phyloP scores from a whole-genome alignment of 1,284 basidiomycete species.

The Irpex sp. region DNA sequence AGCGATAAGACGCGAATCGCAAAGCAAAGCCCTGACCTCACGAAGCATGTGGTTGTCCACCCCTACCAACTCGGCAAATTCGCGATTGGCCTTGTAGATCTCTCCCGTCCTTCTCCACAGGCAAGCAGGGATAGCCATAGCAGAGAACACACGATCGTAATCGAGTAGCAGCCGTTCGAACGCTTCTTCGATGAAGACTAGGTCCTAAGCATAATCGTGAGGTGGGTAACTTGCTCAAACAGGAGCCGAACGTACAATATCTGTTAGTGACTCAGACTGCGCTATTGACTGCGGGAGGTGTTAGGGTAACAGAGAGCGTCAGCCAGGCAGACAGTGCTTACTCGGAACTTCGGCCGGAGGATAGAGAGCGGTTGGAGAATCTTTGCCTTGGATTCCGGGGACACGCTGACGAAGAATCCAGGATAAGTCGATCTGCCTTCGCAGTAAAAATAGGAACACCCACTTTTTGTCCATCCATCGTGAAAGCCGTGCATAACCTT shows the following conservation, averaged over 20 bases:
- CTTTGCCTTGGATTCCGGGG: slow-evolving; percentile 86
- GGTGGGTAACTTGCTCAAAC: slow-evolving; percentile 3
- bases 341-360: slow-evolving; percentile 90
- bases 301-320: neutral
- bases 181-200: slow-evolving; percentile 97
- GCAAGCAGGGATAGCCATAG: slow-evolving; percentile 96
- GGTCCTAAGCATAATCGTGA: slow-evolving; percentile 48
- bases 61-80: slow-evolving; percentile 87
- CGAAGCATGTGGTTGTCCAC: slow-evolving; percentile 80
- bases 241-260: slow-evolving; percentile 55
- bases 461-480: slow-evolving; percentile 96
- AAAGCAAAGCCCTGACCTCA: slow-evolving; percentile 47
- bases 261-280: slow-evolving; percentile 70
- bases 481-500: slow-evolving; percentile 85
- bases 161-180: slow-evolving; percentile 95
- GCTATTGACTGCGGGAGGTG: slow-evolving; percentile 67
- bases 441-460: slow-evolving; percentile 17
- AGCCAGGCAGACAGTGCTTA: slow-evolving; percentile 30
- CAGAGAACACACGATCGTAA: slow-evolving; percentile 93
- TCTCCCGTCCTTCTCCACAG: slow-evolving; percentile 97
- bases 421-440: slow-evolving; percentile 1
- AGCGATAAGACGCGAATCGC: slow-evolving; percentile 3
- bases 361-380: slow-evolving; percentile 89
- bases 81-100: slow-evolving; percentile 97
- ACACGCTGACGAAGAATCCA: slow-evolving; percentile 52